A percentile compares a stretch with the other conserved stretches of the same genome.
Evolutionary conservation across 2,329 filamentous ascomycete species (phyloP).

Genomic region (Aureobasidium sp.): DNA sequence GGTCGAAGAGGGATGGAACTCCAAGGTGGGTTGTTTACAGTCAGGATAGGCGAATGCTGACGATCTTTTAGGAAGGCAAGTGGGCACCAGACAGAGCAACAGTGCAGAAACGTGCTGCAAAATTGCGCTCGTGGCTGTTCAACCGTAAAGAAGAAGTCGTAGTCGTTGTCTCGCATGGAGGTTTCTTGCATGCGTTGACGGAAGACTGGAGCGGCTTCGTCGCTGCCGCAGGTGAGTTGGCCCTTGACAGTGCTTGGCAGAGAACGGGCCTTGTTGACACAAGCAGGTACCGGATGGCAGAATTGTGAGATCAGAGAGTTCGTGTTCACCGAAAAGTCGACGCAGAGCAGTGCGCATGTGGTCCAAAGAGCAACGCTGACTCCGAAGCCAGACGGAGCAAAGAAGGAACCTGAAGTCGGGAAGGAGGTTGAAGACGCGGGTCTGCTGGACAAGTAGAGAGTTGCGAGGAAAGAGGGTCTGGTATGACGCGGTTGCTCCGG

Average conservation of each 20-base stretch:
- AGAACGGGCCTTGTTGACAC: neutral
- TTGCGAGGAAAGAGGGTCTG: neutral
- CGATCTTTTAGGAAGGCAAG: slow-evolving; percentile 22
- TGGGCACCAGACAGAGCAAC: slow-evolving; percentile 41
- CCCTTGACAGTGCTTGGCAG: too few relatives aligned
- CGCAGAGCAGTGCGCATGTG: neutral
- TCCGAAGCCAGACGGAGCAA: neutral
- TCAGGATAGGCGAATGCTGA: neutral
- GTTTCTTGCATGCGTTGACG: slow-evolving; percentile 76
- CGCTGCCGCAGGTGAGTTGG: neutral
- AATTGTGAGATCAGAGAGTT: slow-evolving; percentile 3
- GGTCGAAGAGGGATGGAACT: slow-evolving; percentile 56
- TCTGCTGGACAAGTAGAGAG: neutral
- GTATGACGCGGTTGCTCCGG: too few relatives aligned
- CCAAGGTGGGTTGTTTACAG: slow-evolving; percentile 39
- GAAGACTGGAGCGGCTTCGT: slow-evolving; percentile 62
- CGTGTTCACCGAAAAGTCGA: neutral
- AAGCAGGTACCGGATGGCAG: slow-evolving; percentile 3
- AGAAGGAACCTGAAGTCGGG: neutral
- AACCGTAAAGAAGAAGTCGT: slow-evolving; percentile 53
- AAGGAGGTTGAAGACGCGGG: neutral
- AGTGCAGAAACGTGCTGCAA: slow-evolving; percentile 54
- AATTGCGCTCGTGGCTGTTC: slow-evolving; percentile 51
- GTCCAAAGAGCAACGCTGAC: neutral
- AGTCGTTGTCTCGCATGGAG: slow-evolving; percentile 72